Base-by-base conservation (phyloP, 2,329 filamentous ascomycete species). In the Fusarium transvaalense region DNA sequence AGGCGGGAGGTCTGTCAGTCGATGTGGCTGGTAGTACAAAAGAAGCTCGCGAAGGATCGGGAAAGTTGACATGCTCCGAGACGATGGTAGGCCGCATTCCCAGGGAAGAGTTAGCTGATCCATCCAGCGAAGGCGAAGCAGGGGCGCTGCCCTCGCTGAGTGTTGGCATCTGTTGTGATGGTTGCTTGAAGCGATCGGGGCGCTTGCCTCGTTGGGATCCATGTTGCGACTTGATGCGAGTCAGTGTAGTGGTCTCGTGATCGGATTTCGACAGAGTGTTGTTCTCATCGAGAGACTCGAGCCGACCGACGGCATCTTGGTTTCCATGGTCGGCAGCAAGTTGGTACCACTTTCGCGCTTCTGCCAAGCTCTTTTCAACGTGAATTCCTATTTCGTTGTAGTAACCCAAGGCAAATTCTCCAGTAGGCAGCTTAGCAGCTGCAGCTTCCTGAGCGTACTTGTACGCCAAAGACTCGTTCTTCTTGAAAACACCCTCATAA, bases 311-410 rank as follows among this genome's bases (percentile, higher is more conserved):
- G 14, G 96, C 96, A 79, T 99, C 96, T 73, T 92, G 92, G 79
- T 98, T 99, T 35, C 95, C 96, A 75, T 95, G 93, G 32, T 92
- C 91, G 31, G 94, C 92, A 10, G 96, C 95, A 75, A 93, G 90
- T 70, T 92, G 88, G 77, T 99, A 99, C 96, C 96, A 99, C 68
- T 85, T 89, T 66, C 91, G 86, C 2, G 96, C 95, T 77, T 96
- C 92, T 50, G 89, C 86, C 41, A 97, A 81, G 76, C 95, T 92
- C 69, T 93, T 91, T n/a, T 89, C 87, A 25, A 97, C 92, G 76
- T 94, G 90, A 76, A 99, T 97, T 71, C 96, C 96, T 72, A 99
- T 97, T 78, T 99, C 96, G 77, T 96, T 89, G 81, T 98, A 99
- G 80, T 99, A 99, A 13, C 95, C 95, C 84, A 99, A 88, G 27